Evolutionary conservation across 257 asterid genomes (phyloP), one percentile per base, ranked within the genome.

Genomic region (Jacaranda mimosifolia): DNA sequence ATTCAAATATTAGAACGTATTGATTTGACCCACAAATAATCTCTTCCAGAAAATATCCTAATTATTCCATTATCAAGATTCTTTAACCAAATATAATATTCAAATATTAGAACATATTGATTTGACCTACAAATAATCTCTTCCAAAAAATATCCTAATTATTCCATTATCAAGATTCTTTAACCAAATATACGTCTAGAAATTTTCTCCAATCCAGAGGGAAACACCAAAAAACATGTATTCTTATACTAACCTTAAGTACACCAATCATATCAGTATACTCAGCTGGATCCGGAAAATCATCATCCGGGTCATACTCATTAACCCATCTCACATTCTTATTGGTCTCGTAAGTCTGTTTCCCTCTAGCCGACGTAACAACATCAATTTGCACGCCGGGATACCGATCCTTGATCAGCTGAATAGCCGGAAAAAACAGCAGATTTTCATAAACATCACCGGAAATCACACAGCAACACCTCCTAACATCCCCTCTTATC

Each of bases 361-460:
- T 94, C 55, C 97, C 98, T 72, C 98, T 84, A 0, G 86, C 88
- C 0, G 95, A 77, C 0, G 98, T 70, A 46, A 94, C 43, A 6
- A 92, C 45, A 49, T 94, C 98, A 6, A 94, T 72, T 71, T 87
- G 96, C 70, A 94, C 94, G 5, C 98, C 98, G 4, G 97, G 98
- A 48, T 92, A 94, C 69, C 98, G 83, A 48, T 94, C 97, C 64
- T 89, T 94, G 51, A 94, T 82, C 90, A 92, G 58, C 92, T 94
- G 98, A 74, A 94, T 91, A 11, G 89, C 82, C 32, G 98, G 97
- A 18, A 94, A 92, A 63, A 90, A 94, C 70, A 92, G 83, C 78
- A 94, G 70, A 52, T 92, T 94, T 60, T 94, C 97, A 67, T 94
- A 94, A 63, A 91, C 96, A 1, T 97, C 98, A 35, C 98, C 98